These are phyloP conservation scores for Sporormia fimetaria DNA, from an alignment of 495 filamentous ascomycete genomes.

Conservation along the genomic window DNA sequence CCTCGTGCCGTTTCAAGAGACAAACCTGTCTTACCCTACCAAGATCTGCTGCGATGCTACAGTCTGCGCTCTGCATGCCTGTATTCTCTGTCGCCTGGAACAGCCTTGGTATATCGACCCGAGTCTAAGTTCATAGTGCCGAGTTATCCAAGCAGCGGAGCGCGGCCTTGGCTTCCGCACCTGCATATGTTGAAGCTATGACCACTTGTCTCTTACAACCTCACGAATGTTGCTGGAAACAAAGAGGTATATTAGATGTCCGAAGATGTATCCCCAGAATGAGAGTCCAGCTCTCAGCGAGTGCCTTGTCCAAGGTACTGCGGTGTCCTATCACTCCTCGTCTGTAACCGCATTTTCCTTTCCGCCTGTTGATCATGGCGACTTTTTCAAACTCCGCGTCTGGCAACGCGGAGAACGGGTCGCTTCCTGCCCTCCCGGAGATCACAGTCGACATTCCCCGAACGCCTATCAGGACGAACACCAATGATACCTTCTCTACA, in stretches of 20 bases:
- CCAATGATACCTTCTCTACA: constrained; percentile 8
- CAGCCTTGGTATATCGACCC: background rate
- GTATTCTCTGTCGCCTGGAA: no score
- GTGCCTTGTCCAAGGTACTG: background rate
- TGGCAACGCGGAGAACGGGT: background rate
- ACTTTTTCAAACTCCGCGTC: constrained; percentile 1
- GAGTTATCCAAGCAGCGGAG: constrained; percentile 7
- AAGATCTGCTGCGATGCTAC: no score
- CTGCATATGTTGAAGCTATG: no score
- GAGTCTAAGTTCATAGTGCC: no score
- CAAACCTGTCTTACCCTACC: no score
- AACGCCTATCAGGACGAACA: constrained; percentile 8
- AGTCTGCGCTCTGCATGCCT: no score
- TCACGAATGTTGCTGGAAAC: no score
- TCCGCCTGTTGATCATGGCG: constrained; percentile 15
- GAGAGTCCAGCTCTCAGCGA: background rate
- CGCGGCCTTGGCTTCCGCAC: constrained; percentile 11
- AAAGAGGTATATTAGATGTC: no score
- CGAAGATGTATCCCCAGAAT: background rate
- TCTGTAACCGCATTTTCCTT: constrained; percentile 3
- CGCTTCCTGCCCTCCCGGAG: constrained; percentile 10
- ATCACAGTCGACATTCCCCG: constrained; percentile 13
- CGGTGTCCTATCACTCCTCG: constrained; percentile 3
- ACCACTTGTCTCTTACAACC: no score
- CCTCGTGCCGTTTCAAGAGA: no score